These are phyloP conservation scores for Bretschneidera sinensis DNA, from an alignment of 345 rosid species.

Conservation along the genomic window DNA sequence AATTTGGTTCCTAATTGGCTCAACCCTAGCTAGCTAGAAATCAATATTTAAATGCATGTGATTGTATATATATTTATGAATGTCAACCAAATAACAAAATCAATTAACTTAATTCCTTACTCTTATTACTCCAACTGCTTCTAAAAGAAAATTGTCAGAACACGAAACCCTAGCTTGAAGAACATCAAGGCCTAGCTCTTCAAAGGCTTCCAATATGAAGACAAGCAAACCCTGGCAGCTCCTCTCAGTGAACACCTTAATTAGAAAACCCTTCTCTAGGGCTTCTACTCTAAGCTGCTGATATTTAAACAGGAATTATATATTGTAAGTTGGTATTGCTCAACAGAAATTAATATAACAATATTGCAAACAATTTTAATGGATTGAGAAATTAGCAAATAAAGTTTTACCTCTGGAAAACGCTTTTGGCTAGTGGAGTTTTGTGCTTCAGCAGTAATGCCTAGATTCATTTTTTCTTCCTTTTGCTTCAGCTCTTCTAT, in stretches of 20 bases:
- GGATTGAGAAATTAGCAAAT: neutral
- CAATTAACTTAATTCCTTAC: constrained; percentile 28
- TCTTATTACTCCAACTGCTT: constrained; percentile 47
- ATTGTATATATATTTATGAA: neutral
- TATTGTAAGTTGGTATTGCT: neutral
- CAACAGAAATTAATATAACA: neutral
- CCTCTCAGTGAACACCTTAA: constrained; percentile 38
- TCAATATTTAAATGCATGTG: neutral
- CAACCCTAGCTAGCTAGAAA: neutral
- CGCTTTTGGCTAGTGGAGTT: constrained; percentile 6
- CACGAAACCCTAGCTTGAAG: constrained; percentile 78
- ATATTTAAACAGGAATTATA: neutral
- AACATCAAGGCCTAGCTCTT: constrained; percentile 60
- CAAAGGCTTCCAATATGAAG: constrained; percentile 63
- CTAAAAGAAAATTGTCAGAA: constrained; percentile 44
- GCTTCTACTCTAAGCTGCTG: constrained; percentile 52
- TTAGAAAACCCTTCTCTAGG: constrained; percentile 47
- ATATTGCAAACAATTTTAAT: neutral
- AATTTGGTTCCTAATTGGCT: neutral
- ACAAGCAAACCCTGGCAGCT: constrained; percentile 52
- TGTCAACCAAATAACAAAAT: neutral
- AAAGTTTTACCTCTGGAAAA: constrained; percentile 18
- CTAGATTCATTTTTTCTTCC: constrained; percentile 60
- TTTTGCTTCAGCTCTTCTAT: constrained; percentile 70
- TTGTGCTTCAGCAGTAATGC: constrained; percentile 26